Evolutionary conservation across 192 early-diverging fungal genomes (phyloP), one percentile per base, ranked within the genome.

Genomic region (Thamnidium elegans): DNA sequence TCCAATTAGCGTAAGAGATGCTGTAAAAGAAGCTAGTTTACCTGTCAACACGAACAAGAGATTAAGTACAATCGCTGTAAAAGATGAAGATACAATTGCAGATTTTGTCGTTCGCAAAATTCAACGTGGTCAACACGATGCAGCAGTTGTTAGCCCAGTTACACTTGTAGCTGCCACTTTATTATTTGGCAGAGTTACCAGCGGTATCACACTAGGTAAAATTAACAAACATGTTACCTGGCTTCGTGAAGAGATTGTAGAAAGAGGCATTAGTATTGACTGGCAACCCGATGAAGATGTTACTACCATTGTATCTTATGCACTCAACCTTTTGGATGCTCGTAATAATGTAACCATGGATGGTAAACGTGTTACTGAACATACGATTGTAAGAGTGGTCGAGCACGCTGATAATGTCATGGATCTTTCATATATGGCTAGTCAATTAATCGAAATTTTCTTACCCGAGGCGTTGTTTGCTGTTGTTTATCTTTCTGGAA

Each of bases 351-450:
- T 76, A 6, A 62, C 58, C 4, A 61, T 72, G 46, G 74, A 76
- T 5, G 62, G 67, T 8, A 76, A 71, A 58, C 50, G 66, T 3
- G 36, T 63, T 3, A 65, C 55, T 11, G 74, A 71, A 3, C 63
- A 71, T 26, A 71, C 69, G 0, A 63, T 43, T 10, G 31, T 76
- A 9, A 60, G 74, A 17, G 65, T 68, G 7, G 63, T 68, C 13
- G 74, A 76, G 4, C 74, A 76, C 55, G 69, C 74, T 9, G 74
- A 76, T 36, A 76, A 76, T 52, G 62, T 76, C 2, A 68, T 76
- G 62, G 65, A 70, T 32, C 46, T 76, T 19, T 71, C 69, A 11
- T 76, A 76, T 50, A 71, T 64, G 63, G 74, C 74, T 55, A 76
- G 65, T 36, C 74, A 76, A 47, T 62, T 68, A 26, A 44, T 73